phyloP scores from a whole-genome alignment of 163 green algal species.

The Chlorella variabilis region DNA sequence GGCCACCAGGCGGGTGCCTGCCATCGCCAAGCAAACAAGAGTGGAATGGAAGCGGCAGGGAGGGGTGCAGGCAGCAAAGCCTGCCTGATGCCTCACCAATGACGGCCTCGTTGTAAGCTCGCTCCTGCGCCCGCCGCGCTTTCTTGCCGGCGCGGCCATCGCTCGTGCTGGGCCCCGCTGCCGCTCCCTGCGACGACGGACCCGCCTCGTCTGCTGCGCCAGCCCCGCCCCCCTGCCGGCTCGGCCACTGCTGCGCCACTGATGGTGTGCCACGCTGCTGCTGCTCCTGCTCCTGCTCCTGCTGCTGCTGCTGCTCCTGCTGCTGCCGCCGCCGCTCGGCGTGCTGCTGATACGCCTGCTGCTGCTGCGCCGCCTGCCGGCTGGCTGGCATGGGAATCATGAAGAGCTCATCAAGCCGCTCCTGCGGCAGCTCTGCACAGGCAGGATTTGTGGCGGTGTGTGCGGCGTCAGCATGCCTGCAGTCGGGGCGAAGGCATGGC shows the following conservation, averaged over 20 bases:
- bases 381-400: constrained; percentile 25
- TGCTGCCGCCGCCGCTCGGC: background rate
- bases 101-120: constrained; percentile 45
- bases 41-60: too few relatives aligned
- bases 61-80: too few relatives aligned
- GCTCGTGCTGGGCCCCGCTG: background rate
- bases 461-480: too few relatives aligned
- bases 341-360: background rate
- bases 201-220: too few relatives aligned
- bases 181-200: background rate
- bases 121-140: constrained; percentile 27
- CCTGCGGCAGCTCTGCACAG: constrained; percentile 39
- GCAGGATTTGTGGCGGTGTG: background rate
- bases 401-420: constrained; percentile 49
- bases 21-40: too few relatives aligned
- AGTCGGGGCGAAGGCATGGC: too few relatives aligned
- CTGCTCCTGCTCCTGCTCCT: background rate
- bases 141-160: constrained; percentile 5
- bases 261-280: too few relatives aligned
- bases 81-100: constrained; percentile 13
- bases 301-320: constrained; percentile 3
- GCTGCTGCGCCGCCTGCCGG: background rate
- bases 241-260: background rate
- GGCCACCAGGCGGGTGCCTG: too few relatives aligned
- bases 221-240: background rate